These are phyloP conservation scores for Erysimum cheiri DNA, from an alignment of 441 rosid genomes.

Conservation along the genomic window DNA sequence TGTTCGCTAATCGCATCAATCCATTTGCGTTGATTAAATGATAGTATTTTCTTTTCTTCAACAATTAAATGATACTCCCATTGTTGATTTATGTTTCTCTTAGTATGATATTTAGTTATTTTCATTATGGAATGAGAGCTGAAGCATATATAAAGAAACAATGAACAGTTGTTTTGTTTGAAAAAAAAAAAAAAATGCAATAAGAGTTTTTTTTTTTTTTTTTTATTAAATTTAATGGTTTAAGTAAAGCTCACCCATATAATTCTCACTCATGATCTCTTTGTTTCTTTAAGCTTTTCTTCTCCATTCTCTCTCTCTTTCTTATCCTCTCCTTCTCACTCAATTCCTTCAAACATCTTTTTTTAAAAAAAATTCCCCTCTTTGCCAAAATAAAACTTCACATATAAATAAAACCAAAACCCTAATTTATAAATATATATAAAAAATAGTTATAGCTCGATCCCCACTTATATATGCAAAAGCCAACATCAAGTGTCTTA, in stretches of 20 bases:
- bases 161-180: background rate
- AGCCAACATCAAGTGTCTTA: constrained; percentile 28
- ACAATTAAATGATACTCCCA: constrained; percentile 25
- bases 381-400: background rate
- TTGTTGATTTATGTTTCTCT: constrained; percentile 20
- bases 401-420: constrained; percentile 33
- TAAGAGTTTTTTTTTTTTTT: background rate
- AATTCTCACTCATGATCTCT: constrained; percentile 45
- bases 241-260: constrained; percentile 44
- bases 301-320: constrained; percentile 24
- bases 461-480: constrained; percentile 42
- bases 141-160: background rate
- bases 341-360: constrained; percentile 34
- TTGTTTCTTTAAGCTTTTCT: constrained; percentile 46
- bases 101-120: background rate
- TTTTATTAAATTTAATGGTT: constrained; percentile 1
- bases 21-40: constrained; percentile 17
- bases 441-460: constrained; percentile 17
- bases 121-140: background rate
- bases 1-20: constrained; percentile 19
- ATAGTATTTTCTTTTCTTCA: constrained; percentile 11
- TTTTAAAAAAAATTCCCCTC: background rate
- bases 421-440: constrained; percentile 30
- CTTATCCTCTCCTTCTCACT: constrained; percentile 37
- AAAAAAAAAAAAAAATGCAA: background rate